phyloP scores from a whole-genome alignment of 108 stramenopile genomes.

The Nitzschia sp. region DNA sequence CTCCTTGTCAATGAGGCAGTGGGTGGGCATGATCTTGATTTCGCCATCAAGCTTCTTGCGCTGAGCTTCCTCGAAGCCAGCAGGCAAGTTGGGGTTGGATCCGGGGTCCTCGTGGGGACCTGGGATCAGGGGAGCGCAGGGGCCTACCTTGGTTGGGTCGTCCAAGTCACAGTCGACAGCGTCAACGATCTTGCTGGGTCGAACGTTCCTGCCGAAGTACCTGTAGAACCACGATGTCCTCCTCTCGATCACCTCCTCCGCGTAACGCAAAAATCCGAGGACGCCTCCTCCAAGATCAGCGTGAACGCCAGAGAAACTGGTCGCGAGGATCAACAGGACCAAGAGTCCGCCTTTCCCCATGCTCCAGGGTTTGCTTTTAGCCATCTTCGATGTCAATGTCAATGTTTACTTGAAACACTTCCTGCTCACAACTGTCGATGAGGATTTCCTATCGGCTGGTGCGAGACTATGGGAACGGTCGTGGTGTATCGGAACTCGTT shows the following conservation, averaged over 20 bases:
- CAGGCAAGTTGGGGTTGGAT: constrained; percentile 19
- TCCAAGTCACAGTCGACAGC: constrained; percentile 22
- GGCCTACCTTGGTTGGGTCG: constrained; percentile 28
- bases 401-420: too few species aligned
- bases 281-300: constrained; percentile 21
- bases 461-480: constrained; percentile 10
- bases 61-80: background rate
- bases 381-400: background rate
- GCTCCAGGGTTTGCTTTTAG: constrained; percentile 10
- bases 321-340: constrained; percentile 13
- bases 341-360: constrained; percentile 16
- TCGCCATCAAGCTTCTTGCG: background rate
- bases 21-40: constrained; percentile 18
- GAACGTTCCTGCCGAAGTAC: constrained; percentile 27
- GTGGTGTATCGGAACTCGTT: too few species aligned
- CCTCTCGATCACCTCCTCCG: constrained; percentile 23
- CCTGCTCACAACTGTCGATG: constrained; percentile 3
- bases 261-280: constrained; percentile 21
- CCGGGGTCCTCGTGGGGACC: background rate
- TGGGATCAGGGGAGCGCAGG: constrained; percentile 19
- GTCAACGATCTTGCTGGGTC: constrained; percentile 17
- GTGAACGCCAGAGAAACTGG: background rate
- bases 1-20: constrained; percentile 33
- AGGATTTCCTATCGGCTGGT: background rate
- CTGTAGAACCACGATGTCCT: constrained; percentile 33